Evolutionary conservation across 192 early-diverging fungal species (phyloP).

Genomic region (Endogone sp.): DNA sequence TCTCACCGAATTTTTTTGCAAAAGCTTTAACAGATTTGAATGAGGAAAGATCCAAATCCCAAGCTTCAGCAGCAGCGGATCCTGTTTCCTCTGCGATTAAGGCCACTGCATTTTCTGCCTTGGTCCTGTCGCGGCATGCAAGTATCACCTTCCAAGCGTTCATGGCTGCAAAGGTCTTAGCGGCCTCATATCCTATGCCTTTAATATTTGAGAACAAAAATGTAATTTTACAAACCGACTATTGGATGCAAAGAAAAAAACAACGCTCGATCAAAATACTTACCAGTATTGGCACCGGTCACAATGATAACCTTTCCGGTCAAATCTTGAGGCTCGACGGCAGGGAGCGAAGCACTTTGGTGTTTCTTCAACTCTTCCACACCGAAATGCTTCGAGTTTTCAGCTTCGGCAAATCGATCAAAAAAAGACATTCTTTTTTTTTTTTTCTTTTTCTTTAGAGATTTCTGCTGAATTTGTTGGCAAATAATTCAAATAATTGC

Average conservation of each 20-base stretch:
- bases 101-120: conserved; percentile 12
- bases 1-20: conserved; percentile 23
- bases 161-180: conserved; percentile 13
- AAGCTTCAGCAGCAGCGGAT: conserved; percentile 10
- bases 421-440: too few relatives aligned
- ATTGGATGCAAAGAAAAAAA: too few relatives aligned
- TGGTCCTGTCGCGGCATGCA: conserved; percentile 16
- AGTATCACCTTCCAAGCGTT: conserved; percentile 14
- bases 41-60: conserved; percentile 15
- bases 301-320: conserved; percentile 24
- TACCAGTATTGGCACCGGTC: conserved; percentile 23
- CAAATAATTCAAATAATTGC: too few relatives aligned
- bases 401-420: too few relatives aligned
- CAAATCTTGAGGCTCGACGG: conserved; percentile 8
- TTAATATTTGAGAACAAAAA: neutral
- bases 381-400: too few relatives aligned
- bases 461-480: too few relatives aligned
- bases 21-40: conserved; percentile 29
- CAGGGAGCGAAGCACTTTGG: too few relatives aligned
- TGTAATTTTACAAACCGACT: too few relatives aligned
- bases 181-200: conserved; percentile 22
- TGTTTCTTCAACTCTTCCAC: too few relatives aligned
- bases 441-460: too few relatives aligned
- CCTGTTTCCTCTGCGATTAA: neutral
- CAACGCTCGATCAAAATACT: neutral